phyloP scores from a whole-genome alignment of 2,329 filamentous ascomycete genomes.

The Teratosphaeria nubilosa region DNA sequence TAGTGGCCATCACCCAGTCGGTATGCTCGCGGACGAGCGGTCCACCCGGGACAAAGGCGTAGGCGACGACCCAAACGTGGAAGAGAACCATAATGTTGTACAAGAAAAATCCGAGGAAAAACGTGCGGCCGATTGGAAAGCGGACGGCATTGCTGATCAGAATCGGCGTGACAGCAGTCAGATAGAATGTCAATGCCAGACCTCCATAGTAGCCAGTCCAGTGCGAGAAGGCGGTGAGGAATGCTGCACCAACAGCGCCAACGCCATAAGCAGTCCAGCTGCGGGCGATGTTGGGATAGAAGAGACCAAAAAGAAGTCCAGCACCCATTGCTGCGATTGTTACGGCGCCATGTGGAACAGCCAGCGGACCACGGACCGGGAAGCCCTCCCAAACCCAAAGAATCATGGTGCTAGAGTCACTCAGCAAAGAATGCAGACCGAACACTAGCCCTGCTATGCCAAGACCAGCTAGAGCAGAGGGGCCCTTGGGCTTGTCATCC shows the following conservation, averaged over 20 bases:
- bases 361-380: constrained; percentile 76
- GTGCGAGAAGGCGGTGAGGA: constrained; percentile 66
- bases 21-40: constrained; percentile 87
- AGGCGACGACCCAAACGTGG: constrained; percentile 97
- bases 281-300: constrained; percentile 57
- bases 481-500: constrained; percentile 54
- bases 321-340: constrained; percentile 80
- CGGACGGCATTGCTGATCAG: constrained; percentile 67
- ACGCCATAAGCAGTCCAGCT: constrained; percentile 72
- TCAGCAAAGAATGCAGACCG: constrained; percentile 80
- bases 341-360: constrained; percentile 79
- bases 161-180: constrained; percentile 68
- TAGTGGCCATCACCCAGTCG: constrained; percentile 86
- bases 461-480: constrained; percentile 59
- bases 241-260: constrained; percentile 67
- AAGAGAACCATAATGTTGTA: constrained; percentile 96
- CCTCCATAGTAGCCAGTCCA: constrained; percentile 89
- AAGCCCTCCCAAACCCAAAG: constrained; percentile 97
- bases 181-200: constrained; percentile 63
- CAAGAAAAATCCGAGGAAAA: constrained; percentile 78
- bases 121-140: constrained; percentile 66
- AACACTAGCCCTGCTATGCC: constrained; percentile 81
- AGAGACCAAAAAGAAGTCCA: constrained; percentile 68
- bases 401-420: constrained; percentile 98
- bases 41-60: constrained; percentile 93